Conservation (phyloP, 2,329 filamentous ascomycete genomes). For the Aspergillus sp. region DNA sequence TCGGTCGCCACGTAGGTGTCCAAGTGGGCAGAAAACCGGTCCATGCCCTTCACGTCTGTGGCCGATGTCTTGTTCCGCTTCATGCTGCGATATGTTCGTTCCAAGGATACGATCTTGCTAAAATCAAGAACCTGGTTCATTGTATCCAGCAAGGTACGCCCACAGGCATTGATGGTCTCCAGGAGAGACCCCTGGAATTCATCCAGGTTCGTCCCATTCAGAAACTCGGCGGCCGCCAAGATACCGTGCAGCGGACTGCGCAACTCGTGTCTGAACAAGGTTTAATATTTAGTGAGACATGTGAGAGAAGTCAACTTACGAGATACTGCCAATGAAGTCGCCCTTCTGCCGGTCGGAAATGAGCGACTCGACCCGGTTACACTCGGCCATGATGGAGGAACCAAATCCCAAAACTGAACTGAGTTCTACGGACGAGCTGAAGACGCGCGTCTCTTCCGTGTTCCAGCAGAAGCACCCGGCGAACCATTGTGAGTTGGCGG, state of each 20-base stretch:
- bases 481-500: conserved; percentile 50
- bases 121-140: conserved; percentile 52
- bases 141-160: conserved; percentile 45
- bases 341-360: conserved; percentile 47
- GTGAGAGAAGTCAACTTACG: conserved; percentile 19
- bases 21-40: conserved; percentile 35
- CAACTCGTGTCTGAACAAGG: conserved; percentile 38
- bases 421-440: conserved; percentile 41
- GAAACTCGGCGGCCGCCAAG: conserved; percentile 44
- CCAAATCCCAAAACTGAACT: conserved; percentile 45
- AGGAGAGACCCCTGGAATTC: conserved; percentile 45
- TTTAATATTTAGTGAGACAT: not conserved
- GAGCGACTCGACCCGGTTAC: conserved; percentile 45
- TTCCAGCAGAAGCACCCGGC: conserved; percentile 50
- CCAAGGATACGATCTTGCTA: conserved; percentile 53
- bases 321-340: conserved; percentile 48
- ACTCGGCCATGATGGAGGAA: conserved; percentile 47
- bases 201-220: conserved; percentile 41
- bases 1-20: conserved; percentile 42
- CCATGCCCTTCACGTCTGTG: conserved; percentile 31
- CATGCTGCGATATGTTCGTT: conserved; percentile 38
- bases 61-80: conserved; percentile 30
- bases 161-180: conserved; percentile 45
- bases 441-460: conserved; percentile 37
- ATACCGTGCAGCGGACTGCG: conserved; percentile 48